Conservation (phyloP, 179 eudicot genomes). For the Vitellaria paradoxa region DNA sequence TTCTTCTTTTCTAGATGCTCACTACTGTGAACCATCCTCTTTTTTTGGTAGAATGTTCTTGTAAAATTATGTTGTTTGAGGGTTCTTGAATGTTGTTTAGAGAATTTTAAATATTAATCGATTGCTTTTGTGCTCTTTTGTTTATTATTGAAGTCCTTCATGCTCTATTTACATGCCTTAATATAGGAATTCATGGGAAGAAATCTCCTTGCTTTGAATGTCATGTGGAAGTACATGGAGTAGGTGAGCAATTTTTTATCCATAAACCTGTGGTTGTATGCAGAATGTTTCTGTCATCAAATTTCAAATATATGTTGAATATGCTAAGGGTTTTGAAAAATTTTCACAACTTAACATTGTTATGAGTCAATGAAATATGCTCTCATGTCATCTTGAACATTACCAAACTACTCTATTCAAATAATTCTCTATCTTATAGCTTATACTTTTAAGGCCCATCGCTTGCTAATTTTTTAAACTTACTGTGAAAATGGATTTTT, state of each 20-base stretch:
- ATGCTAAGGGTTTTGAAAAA: neutral
- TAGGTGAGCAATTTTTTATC: slow-evolving; percentile 40
- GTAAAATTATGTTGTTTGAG: neutral
- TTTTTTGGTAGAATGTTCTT: neutral
- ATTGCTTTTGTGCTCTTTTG: neutral
- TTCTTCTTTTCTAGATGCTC: neutral
- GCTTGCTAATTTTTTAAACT: no score
- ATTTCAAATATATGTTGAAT: slow-evolving; percentile 3
- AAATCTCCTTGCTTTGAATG: slow-evolving; percentile 95
- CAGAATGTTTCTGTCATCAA: neutral
- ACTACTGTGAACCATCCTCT: neutral
- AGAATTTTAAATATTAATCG: neutral
- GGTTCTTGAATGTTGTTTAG: slow-evolving; percentile 2
- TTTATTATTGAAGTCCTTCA: neutral
- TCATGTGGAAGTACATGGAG: slow-evolving; percentile 97
- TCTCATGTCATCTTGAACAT: slow-evolving; percentile 3
- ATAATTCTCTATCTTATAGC: no score
- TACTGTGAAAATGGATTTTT: no score
- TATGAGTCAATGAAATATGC: neutral
- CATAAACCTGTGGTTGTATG: slow-evolving; percentile 3
- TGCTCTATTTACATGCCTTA: slow-evolving; percentile 3
- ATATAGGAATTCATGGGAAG: slow-evolving; percentile 96
- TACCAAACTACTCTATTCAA: no score
- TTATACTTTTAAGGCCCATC: no score
- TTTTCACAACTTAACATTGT: neutral